phyloP scores from a whole-genome alignment of 73 alveolate species.

The Diophrys appendiculata region DNA sequence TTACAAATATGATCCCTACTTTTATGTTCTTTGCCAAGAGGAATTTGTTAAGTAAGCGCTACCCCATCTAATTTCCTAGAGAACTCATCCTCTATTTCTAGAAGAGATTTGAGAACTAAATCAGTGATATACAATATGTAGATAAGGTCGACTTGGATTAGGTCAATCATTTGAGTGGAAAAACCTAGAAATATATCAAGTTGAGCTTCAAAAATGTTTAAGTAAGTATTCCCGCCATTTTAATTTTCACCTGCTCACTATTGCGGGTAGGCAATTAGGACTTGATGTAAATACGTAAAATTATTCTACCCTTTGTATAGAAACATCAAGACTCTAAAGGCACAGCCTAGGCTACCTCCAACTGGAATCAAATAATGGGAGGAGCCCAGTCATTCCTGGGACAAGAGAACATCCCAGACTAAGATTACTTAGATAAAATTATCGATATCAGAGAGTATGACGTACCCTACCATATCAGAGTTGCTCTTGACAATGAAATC shows the following conservation, averaged over 20 bases:
- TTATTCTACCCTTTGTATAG: conserved; percentile 4
- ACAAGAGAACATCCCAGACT: conserved; percentile 11
- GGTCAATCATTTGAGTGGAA: conserved; percentile 91
- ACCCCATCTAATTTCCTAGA: conserved; percentile 2
- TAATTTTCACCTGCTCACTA: too few relatives aligned
- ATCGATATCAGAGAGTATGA: conserved; percentile 93
- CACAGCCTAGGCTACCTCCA: conserved; percentile 23
- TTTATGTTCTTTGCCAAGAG: conserved; percentile 79
- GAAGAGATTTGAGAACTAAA: conserved; percentile 65
- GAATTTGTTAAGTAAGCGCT: conserved; percentile 68
- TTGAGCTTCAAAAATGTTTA: conserved; percentile 80
- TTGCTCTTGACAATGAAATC: conserved; percentile 88
- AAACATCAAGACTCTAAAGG: conserved; percentile 2
- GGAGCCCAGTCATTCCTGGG: conserved; percentile 39
- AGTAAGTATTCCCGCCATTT: conserved; percentile 2
- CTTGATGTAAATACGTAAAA: conserved; percentile 72
- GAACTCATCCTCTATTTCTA: conserved; percentile 71
- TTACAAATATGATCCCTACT: conserved; percentile 90
- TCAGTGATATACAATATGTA: conserved; percentile 74
- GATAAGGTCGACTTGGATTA: conserved; percentile 89
- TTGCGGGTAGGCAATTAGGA: too few relatives aligned
- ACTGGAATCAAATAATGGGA: conserved; percentile 48
- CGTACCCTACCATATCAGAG: conserved; percentile 93
- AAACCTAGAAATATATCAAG: conserved; percentile 78
- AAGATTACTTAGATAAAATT: conserved; percentile 71